phyloP scores from a whole-genome alignment of 1,284 basidiomycete genomes.

The Tilletia indica region DNA sequence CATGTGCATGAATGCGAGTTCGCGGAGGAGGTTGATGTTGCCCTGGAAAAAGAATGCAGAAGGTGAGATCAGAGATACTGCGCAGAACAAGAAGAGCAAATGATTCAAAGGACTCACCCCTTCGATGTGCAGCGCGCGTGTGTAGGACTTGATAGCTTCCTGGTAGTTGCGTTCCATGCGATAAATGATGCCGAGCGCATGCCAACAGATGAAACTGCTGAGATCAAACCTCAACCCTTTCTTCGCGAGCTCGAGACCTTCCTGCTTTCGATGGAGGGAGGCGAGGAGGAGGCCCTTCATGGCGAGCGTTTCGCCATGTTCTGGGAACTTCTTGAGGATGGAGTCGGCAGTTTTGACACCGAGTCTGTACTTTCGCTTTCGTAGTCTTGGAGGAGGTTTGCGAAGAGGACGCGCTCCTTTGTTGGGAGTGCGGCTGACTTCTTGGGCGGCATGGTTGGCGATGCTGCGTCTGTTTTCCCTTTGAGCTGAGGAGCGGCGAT shows the following conservation, averaged over 20 bases:
- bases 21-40: slow-evolving; percentile 88
- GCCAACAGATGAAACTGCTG: slow-evolving; percentile 95
- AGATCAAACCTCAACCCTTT: slow-evolving; percentile 79
- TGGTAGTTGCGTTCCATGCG: slow-evolving; percentile 78
- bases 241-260: slow-evolving; percentile 78
- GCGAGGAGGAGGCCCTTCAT: slow-evolving; percentile 53
- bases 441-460: slow-evolving; percentile 19
- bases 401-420: slow-evolving; percentile 84
- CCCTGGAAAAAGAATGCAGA: slow-evolving; percentile 63
- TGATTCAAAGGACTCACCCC: slow-evolving; percentile 64
- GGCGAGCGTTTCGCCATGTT: slow-evolving; percentile 69
- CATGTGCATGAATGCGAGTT: slow-evolving; percentile 83
- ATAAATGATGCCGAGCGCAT: slow-evolving; percentile 73
- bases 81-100: not conserved
- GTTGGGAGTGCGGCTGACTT: slow-evolving; percentile 63
- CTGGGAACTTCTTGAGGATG: slow-evolving; percentile 91
- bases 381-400: slow-evolving; percentile 74
- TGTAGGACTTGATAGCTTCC: slow-evolving; percentile 79
- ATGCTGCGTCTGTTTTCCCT: too few relatives aligned
- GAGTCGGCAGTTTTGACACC: slow-evolving; percentile 87
- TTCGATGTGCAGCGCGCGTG: slow-evolving; percentile 78
- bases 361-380: slow-evolving; percentile 86
- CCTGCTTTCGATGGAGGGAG: slow-evolving; percentile 55
- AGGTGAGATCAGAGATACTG: slow-evolving; percentile 18
- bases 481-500: too few relatives aligned